These are phyloP conservation scores for Xylaria palmicola DNA, from an alignment of 495 filamentous ascomycete species.

Conservation along the genomic window DNA sequence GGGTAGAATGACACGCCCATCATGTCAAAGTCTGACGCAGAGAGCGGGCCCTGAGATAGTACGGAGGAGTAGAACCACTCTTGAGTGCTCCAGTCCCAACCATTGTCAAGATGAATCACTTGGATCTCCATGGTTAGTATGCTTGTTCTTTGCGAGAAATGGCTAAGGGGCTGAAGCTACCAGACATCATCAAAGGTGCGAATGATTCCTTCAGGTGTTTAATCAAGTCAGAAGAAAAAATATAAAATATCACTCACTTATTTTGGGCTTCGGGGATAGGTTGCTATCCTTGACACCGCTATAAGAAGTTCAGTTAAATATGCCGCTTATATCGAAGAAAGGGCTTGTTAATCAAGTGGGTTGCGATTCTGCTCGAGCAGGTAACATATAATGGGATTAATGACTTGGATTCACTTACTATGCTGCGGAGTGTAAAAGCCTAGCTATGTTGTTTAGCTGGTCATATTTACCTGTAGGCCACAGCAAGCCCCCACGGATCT, in stretches of 20 bases:
- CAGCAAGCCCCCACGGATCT: constrained; percentile 63
- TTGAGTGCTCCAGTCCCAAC: constrained; percentile 66
- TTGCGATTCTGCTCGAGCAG: too few relatives aligned
- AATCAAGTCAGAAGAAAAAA: too few relatives aligned
- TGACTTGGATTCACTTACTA: too few relatives aligned
- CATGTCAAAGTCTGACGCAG: constrained; percentile 60
- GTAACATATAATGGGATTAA: too few relatives aligned
- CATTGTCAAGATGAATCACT: constrained; percentile 68
- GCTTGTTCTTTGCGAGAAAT: constrained; percentile 6
- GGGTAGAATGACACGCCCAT: constrained; percentile 73
- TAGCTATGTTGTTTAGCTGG: constrained; percentile 52
- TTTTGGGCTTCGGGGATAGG: constrained; percentile 55
- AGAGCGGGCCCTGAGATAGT: constrained; percentile 51
- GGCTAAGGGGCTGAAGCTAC: too few relatives aligned
- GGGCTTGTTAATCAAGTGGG: too few relatives aligned
- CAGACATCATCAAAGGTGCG: too few relatives aligned
- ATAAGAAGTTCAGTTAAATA: too few relatives aligned
- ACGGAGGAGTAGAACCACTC: constrained; percentile 61
- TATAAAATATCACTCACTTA: constrained; percentile 29
- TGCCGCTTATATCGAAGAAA: too few relatives aligned
- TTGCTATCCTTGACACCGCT: constrained; percentile 62
- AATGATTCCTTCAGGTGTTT: too few relatives aligned
- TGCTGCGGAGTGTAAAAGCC: constrained; percentile 60
- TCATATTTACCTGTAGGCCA: constrained; percentile 61
- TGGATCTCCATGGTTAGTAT: neutral